These are phyloP conservation scores for Boletus vermiculosoides DNA, from an alignment of 768 basidiomycete species.

Conservation along the genomic window DNA sequence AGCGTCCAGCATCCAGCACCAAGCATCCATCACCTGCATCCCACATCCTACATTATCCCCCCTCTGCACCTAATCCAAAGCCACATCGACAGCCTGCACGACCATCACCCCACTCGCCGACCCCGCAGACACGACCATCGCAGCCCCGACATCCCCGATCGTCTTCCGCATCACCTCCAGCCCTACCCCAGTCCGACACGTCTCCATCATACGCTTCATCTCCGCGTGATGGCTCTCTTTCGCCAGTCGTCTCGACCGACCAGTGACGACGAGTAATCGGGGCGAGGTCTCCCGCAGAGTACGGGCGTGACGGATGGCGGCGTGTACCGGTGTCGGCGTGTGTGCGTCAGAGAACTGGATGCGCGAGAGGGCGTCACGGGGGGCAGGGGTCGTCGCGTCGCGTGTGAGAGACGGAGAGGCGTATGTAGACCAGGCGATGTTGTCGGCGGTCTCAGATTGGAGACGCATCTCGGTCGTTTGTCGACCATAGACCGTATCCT, in stretches of 20 bases:
- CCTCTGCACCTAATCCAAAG: too few species aligned
- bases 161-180: constrained; percentile 59
- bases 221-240: constrained; percentile 73
- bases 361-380: constrained; percentile 45
- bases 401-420: constrained; percentile 23
- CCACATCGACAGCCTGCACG: constrained; percentile 40
- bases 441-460: constrained; percentile 84
- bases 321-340: constrained; percentile 60
- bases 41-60: too few species aligned
- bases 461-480: constrained; percentile 61
- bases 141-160: constrained; percentile 84
- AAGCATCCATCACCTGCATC: too few species aligned
- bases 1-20: too few species aligned
- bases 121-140: constrained; percentile 60
- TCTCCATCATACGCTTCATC: constrained; percentile 58
- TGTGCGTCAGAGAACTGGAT: constrained; percentile 59
- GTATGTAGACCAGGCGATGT: constrained; percentile 69
- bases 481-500: constrained; percentile 72
- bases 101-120: constrained; percentile 59
- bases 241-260: constrained; percentile 73
- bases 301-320: constrained; percentile 46
- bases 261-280: constrained; percentile 62
- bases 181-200: constrained; percentile 20
- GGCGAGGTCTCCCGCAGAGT: constrained; percentile 27
- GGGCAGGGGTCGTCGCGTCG: neutral